phyloP scores from a whole-genome alignment of 305 asterid species.

The Galium porrigens region DNA sequence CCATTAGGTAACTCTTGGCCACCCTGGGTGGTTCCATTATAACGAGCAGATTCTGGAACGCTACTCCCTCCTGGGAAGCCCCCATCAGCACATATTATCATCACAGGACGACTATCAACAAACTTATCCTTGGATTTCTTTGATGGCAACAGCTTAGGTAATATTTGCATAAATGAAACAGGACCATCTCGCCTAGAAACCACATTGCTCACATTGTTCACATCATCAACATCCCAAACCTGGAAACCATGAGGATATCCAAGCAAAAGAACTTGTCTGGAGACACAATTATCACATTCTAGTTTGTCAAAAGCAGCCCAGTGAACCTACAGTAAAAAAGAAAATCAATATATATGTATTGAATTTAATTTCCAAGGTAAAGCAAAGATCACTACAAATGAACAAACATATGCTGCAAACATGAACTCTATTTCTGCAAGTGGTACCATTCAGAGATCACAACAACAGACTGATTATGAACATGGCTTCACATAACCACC shows the following conservation, averaged over 20 bases:
- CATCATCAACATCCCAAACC: conserved; percentile 89
- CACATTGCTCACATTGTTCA: conserved; percentile 56
- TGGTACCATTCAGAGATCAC: not conserved
- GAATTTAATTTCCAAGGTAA: not conserved
- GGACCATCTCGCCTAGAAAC: conserved; percentile 85
- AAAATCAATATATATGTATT: not conserved
- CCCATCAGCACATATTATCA: conserved; percentile 68
- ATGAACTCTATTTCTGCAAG: not conserved
- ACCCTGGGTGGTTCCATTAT: conserved; percentile 36
- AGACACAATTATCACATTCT: conserved; percentile 32
- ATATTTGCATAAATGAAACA: conserved; percentile 62
- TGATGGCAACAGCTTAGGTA: conserved; percentile 36
- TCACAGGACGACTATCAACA: conserved; percentile 58
- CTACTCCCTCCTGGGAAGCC: conserved; percentile 49
- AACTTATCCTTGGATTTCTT: conserved; percentile 34
- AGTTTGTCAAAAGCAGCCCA: conserved; percentile 88
- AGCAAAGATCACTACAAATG: not conserved
- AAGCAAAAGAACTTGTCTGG: conserved; percentile 44
- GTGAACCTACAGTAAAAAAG: conserved; percentile 35
- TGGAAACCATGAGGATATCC: conserved; percentile 71
- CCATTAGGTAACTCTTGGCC: conserved; percentile 30
- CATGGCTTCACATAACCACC: not conserved
- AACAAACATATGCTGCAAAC: not conserved
- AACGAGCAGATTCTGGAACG: conserved; percentile 29
- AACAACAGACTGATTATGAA: not conserved